These are phyloP conservation scores for Cadophora gregata DNA, from an alignment of 2,329 filamentous ascomycete species.

Conservation along the genomic window DNA sequence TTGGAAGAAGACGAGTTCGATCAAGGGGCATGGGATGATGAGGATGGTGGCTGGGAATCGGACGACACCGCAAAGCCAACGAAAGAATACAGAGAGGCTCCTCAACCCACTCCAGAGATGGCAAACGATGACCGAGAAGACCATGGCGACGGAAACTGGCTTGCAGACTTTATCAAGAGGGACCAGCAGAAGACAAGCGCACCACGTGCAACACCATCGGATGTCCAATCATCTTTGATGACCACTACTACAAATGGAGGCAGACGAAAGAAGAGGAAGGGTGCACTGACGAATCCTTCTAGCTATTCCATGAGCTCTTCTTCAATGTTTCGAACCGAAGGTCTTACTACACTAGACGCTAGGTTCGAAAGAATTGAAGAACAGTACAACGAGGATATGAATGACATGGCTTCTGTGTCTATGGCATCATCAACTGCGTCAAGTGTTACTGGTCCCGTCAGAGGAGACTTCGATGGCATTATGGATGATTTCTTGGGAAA, in stretches of 20 bases:
- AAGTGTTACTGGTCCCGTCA: slow-evolving; percentile 69
- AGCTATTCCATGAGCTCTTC: slow-evolving; percentile 93
- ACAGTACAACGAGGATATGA: slow-evolving; percentile 70
- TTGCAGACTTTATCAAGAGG: slow-evolving; percentile 94
- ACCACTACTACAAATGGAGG: slow-evolving; percentile 81
- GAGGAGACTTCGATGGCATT: slow-evolving; percentile 84
- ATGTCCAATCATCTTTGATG: slow-evolving; percentile 72
- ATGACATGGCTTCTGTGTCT: slow-evolving; percentile 66
- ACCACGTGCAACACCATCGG: slow-evolving; percentile 54
- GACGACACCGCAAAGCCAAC: slow-evolving; percentile 84
- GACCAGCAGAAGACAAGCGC: slow-evolving; percentile 63
- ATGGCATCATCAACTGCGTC: slow-evolving; percentile 69
- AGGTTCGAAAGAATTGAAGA: slow-evolving; percentile 93
- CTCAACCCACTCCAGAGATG: slow-evolving; percentile 48
- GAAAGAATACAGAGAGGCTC: slow-evolving; percentile 56
- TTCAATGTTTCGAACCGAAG: slow-evolving; percentile 84
- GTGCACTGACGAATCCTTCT: slow-evolving; percentile 85
- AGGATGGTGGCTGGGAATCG: slow-evolving; percentile 90
- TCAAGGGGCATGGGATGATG: slow-evolving; percentile 61
- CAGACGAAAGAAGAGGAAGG: slow-evolving; percentile 92
- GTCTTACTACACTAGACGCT: slow-evolving; percentile 82
- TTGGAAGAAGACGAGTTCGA: slow-evolving; percentile 84
- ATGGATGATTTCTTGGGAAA: slow-evolving; percentile 90
- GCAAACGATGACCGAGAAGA: slow-evolving; percentile 63
- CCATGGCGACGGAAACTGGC: slow-evolving; percentile 78